Percentiles rank a stretch among this genome's conserved stretches.
These are phyloP conservation scores for Debaryomyces singareniensis DNA, from an alignment of 1,139 yeast genomes.

Conservation along the genomic window DNA sequence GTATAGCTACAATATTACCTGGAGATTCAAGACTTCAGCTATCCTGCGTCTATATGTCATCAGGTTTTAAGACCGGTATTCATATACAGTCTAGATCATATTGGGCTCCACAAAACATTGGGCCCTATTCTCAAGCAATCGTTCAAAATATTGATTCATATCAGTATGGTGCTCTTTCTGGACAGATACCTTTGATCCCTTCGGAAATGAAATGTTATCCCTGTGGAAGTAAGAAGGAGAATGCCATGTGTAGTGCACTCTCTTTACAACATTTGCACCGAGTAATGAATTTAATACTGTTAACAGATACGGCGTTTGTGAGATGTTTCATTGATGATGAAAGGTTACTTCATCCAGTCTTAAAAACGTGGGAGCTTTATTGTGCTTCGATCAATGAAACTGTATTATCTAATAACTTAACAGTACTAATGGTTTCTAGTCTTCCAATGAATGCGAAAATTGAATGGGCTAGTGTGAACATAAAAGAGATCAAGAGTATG, in stretches of 20 bases:
- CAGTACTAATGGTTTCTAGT: slow-evolving; percentile 52
- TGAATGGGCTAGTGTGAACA: slow-evolving; percentile 73
- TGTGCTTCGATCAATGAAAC: slow-evolving; percentile 11
- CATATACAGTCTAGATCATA: slow-evolving; percentile 89
- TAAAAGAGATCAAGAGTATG: slow-evolving; percentile 26
- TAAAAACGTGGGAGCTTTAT: slow-evolving; percentile 34
- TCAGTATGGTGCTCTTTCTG: slow-evolving; percentile 63
- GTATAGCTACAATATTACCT: slow-evolving; percentile 59
- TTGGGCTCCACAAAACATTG: slow-evolving; percentile 98
- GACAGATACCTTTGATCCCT: slow-evolving; percentile 87
- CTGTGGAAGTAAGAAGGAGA: slow-evolving; percentile 10
- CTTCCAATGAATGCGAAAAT: slow-evolving; percentile 67
- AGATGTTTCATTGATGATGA: slow-evolving; percentile 48
- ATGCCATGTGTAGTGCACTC: slow-evolving; percentile 34
- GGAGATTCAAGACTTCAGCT: slow-evolving; percentile 38
- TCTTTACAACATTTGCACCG: slow-evolving; percentile 70
- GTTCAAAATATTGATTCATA: slow-evolving; percentile 33
- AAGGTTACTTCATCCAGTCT: slow-evolving; percentile 20
- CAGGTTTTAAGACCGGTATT: slow-evolving; percentile 50
- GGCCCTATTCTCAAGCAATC: slow-evolving; percentile 90
- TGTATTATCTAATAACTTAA: slow-evolving; percentile 19
- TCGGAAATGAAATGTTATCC: slow-evolving; percentile 47
- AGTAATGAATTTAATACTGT: slow-evolving; percentile 52
- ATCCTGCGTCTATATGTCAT: slow-evolving; percentile 46
- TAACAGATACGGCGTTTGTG: slow-evolving; percentile 36